These are phyloP conservation scores for Pilobolus umbonatus DNA, from an alignment of 192 early-diverging fungal species.

Conservation along the genomic window DNA sequence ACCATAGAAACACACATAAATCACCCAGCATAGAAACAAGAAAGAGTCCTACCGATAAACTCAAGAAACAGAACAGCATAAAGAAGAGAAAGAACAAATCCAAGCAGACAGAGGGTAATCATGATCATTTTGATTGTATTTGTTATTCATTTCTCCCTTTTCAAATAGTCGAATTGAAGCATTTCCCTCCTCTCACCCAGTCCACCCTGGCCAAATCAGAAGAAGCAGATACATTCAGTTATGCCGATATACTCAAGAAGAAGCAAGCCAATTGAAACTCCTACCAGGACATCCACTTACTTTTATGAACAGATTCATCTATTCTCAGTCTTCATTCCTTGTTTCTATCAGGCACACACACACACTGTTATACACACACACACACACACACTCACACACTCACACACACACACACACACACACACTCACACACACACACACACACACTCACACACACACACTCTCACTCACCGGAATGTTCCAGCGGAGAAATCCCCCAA, in stretches of 20 bases:
- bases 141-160: no score
- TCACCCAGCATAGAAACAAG: background rate
- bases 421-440: no score
- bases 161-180: background rate
- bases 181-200: background rate
- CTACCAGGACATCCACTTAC: background rate
- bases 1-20: background rate
- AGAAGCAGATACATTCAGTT: conserved; percentile 11
- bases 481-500: background rate
- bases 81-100: background rate
- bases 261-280: background rate
- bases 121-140: no score
- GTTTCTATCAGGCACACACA: background rate
- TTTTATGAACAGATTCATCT: background rate
- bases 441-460: no score
- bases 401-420: no score
- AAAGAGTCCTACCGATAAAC: background rate
- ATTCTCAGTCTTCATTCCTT: background rate
- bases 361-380: no score
- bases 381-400: no score
- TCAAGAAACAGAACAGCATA: background rate
- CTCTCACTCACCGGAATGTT: no score
- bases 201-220: background rate
- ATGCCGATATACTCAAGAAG: conserved; percentile 22
- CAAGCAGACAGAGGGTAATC: no score